These are phyloP conservation scores for Polysphondylium violaceum DNA, from an alignment of 78 protist genomes.

Conservation along the genomic window DNA sequence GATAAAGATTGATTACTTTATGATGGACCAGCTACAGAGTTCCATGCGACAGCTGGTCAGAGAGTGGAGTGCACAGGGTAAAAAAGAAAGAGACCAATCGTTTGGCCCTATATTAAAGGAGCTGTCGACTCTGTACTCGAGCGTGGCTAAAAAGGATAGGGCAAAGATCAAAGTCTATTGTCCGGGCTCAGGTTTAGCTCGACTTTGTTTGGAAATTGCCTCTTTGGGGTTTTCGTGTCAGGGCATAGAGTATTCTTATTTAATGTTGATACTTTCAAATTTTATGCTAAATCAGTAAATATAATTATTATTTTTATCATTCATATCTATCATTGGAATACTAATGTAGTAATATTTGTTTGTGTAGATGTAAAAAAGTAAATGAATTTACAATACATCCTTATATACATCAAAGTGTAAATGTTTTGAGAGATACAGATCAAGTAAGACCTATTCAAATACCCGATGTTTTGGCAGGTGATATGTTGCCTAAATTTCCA, in stretches of 20 bases:
- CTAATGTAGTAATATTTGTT: conserved; percentile 56
- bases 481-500: conserved; percentile 36
- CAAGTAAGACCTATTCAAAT: conserved; percentile 52
- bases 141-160: conserved; percentile 3
- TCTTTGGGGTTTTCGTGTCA: conserved; percentile 82
- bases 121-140: conserved; percentile 22
- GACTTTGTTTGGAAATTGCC: conserved; percentile 91
- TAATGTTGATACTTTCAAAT: conserved; percentile 90
- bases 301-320: not conserved
- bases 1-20: conserved; percentile 14
- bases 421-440: conserved; percentile 77
- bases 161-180: conserved; percentile 30
- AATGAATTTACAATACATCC: conserved; percentile 72
- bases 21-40: conserved; percentile 76
- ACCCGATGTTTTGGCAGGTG: conserved; percentile 76
- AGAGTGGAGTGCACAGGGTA: conserved; percentile 88
- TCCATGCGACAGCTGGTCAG: conserved; percentile 85
- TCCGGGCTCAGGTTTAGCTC: conserved; percentile 95
- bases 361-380: conserved; percentile 58
- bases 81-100: conserved; percentile 73
- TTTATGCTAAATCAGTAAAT: conserved; percentile 88
- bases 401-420: conserved; percentile 77
- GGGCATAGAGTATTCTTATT: conserved; percentile 91
- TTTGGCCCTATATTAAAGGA: conserved; percentile 71
- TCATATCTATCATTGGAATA: not conserved